Conservation (phyloP, 345 rosid genomes). For the Eucalyptus curtisii region DNA sequence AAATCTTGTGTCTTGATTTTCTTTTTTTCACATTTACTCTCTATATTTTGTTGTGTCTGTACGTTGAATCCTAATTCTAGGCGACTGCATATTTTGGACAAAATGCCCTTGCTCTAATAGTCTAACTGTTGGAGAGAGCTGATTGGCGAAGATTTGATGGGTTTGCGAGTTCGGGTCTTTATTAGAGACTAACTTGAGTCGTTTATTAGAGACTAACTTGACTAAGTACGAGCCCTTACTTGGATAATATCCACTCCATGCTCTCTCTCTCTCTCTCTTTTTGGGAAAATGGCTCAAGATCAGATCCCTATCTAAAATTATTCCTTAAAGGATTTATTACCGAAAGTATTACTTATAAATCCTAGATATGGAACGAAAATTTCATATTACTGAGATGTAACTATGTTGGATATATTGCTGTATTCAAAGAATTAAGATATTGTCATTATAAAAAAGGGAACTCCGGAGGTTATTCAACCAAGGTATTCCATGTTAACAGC, state of each 20-base stretch:
- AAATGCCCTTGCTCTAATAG: not conserved
- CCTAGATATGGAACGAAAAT: not conserved
- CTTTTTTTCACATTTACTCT: not conserved
- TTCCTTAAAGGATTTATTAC: not conserved
- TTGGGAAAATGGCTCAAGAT: not conserved
- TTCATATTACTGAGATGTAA: not conserved
- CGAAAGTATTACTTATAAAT: not conserved
- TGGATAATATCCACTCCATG: not conserved
- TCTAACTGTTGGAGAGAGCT: not conserved
- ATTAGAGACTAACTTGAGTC: not conserved
- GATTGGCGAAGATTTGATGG: not conserved
- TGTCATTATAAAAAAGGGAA: not conserved
- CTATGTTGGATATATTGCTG: not conserved
- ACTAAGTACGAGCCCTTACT: not conserved
- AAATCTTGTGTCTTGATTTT: not conserved
- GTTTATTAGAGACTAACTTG: not conserved
- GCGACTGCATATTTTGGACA: not conserved
- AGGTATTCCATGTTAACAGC: not conserved
- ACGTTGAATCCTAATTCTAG: not conserved
- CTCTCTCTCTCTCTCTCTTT: rapidly evolving
- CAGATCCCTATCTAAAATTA: not conserved
- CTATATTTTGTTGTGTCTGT: not conserved
- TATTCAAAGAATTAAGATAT: not conserved
- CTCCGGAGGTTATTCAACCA: not conserved
- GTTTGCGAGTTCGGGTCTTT: not conserved